Conservation (phyloP, 345 rosid genomes). For the Rhodamnia argentea region DNA sequence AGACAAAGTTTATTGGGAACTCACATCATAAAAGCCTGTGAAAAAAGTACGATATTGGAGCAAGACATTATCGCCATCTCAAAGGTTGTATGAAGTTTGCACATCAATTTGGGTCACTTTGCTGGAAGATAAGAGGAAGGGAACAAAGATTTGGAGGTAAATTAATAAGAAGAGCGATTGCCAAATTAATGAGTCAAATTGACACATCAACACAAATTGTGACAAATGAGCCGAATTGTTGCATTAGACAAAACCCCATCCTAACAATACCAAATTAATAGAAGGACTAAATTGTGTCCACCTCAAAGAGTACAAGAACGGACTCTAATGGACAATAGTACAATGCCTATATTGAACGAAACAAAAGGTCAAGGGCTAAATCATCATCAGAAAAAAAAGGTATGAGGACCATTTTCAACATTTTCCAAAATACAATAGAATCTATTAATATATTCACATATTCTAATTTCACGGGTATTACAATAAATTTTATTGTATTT, state of each 20-base stretch:
- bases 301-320: not conserved
- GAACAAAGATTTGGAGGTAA: not conserved
- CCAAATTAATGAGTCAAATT: not conserved
- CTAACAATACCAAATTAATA: not conserved
- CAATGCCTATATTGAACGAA: not conserved
- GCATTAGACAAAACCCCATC: not conserved
- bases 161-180: not conserved
- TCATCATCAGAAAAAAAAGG: rapidly evolving
- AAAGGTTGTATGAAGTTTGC: not conserved
- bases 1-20: not conserved
- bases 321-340: not conserved
- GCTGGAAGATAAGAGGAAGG: not conserved
- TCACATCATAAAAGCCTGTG: not conserved
- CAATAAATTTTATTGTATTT: not conserved
- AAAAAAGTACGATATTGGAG: not conserved
- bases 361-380: not conserved
- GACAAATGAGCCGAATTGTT: not conserved
- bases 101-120: not conserved
- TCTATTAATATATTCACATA: not conserved
- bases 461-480: not conserved
- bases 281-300: not conserved
- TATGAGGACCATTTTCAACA: not conserved
- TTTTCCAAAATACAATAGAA: not conserved
- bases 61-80: not conserved
- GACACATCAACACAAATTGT: not conserved